Conservation (phyloP, 768 basidiomycete genomes). For the Lentinula lateritia region DNA sequence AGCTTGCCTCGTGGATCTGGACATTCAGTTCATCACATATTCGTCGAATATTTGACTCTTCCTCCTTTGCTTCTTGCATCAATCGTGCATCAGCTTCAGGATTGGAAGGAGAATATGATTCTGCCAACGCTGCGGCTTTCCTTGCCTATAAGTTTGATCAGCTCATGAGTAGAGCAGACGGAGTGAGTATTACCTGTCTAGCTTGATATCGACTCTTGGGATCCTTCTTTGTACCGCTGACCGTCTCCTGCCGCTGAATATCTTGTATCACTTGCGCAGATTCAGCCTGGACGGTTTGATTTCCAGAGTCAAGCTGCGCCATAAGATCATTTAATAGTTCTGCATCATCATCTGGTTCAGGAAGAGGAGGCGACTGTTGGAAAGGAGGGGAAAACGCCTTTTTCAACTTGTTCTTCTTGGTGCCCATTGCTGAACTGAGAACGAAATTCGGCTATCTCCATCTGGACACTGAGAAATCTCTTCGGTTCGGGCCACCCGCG, state of each 20-base stretch:
- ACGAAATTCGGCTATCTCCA: too few relatives aligned
- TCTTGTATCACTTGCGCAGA: conserved; percentile 44
- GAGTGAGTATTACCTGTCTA: conserved; percentile 48
- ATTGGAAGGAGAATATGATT: conserved; percentile 46
- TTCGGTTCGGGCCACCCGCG: not conserved
- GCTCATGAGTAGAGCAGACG: not conserved
- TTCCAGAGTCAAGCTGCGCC: conserved; percentile 65
- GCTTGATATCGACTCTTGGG: conserved; percentile 64
- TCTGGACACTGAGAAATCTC: not conserved
- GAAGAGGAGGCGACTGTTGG: conserved; percentile 21
- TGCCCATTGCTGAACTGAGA: conserved; percentile 17
- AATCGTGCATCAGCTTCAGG: conserved; percentile 54
- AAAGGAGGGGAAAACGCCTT: conserved; percentile 31
- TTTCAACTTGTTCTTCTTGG: conserved; percentile 55
- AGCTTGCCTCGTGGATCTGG: conserved; percentile 57
- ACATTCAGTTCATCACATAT: conserved; percentile 64
- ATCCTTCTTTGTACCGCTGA: conserved; percentile 41
- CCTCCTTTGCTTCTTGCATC: conserved; percentile 60
- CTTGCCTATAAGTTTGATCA: conserved; percentile 44
- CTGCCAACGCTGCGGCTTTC: conserved; percentile 61
- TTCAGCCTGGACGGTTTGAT: conserved; percentile 44
- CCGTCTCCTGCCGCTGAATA: conserved; percentile 32
- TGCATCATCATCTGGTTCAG: conserved; percentile 36
- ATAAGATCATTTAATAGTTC: conserved; percentile 72
- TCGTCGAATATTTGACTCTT: conserved; percentile 56